Conservation (phyloP, 2,329 filamentous ascomycete species). For the Periglandula ipomoeae region DNA sequence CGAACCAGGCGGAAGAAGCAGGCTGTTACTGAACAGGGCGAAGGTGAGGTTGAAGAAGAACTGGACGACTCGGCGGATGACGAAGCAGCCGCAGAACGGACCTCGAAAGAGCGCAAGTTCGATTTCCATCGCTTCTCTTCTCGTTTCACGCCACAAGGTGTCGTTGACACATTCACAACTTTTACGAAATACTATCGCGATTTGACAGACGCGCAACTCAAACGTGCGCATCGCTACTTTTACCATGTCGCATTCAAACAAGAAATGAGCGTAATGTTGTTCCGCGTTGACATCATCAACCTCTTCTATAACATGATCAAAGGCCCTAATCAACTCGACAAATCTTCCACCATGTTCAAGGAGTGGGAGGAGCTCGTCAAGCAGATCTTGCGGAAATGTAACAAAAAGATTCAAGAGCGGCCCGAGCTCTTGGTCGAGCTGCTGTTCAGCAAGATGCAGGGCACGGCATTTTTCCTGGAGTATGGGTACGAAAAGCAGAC, state of each 20-base stretch:
- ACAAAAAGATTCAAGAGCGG: slow-evolving; percentile 76
- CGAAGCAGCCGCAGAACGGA: slow-evolving; percentile 57
- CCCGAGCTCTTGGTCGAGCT: slow-evolving; percentile 84
- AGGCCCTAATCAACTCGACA: slow-evolving; percentile 68
- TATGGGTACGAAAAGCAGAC: slow-evolving; percentile 84
- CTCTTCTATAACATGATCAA: slow-evolving; percentile 89
- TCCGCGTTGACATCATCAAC: slow-evolving; percentile 81
- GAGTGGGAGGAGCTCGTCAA: slow-evolving; percentile 89
- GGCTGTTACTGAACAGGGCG: slow-evolving; percentile 34
- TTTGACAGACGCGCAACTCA: slow-evolving; percentile 69
- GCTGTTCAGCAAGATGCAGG: slow-evolving; percentile 85
- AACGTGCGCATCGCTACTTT: slow-evolving; percentile 87
- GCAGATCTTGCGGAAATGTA: slow-evolving; percentile 72
- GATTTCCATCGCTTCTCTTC: slow-evolving; percentile 78
- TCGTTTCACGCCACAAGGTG: slow-evolving; percentile 74
- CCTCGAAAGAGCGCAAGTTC: slow-evolving; percentile 79
- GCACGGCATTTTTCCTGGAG: slow-evolving; percentile 79
- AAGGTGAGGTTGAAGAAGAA: slow-evolving; percentile 42
- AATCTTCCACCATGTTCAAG: slow-evolving; percentile 55
- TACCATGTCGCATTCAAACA: slow-evolving; percentile 93
- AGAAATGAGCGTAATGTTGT: slow-evolving; percentile 80
- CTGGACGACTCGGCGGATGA: slow-evolving; percentile 67
- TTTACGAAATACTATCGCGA: slow-evolving; percentile 77
- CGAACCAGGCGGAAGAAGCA: slow-evolving; percentile 68
- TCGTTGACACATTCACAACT: slow-evolving; percentile 79